A percentile compares a stretch with the other conserved stretches of the same genome.
phyloP scores from a whole-genome alignment of 345 rosid species.

The Capsella bursapastoris region DNA sequence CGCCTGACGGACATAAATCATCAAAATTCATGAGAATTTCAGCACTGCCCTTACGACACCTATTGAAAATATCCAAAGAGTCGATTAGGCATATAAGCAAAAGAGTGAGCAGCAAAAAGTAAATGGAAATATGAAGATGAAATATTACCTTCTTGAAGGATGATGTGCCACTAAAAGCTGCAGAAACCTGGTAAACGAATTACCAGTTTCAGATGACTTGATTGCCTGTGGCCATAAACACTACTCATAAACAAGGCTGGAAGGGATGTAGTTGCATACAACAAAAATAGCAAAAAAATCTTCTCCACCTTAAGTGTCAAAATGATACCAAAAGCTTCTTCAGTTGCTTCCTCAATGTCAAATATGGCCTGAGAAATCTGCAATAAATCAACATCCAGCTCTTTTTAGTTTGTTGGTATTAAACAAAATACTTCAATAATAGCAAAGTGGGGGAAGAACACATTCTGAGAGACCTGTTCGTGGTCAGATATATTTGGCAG shows the following conservation, averaged over 20 bases:
- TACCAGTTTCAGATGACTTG: conserved; percentile 67
- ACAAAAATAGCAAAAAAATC: not conserved
- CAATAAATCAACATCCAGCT: conserved; percentile 34
- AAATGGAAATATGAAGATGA: conserved; percentile 15
- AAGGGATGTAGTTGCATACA: conserved; percentile 11
- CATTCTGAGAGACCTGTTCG: conserved; percentile 63
- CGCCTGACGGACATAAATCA: conserved; percentile 66
- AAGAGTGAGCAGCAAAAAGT: conserved; percentile 27
- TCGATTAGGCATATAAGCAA: conserved; percentile 16
- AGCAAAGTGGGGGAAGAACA: conserved; percentile 17
- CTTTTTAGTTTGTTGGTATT: conserved; percentile 5
- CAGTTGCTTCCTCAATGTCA: conserved; percentile 95
- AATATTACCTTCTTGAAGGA: conserved; percentile 82
- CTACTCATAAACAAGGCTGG: conserved; percentile 25
- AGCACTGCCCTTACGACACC: conserved; percentile 98
- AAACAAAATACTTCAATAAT: conserved; percentile 11
- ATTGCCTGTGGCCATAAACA: conserved; percentile 64
- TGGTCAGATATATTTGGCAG: conserved; percentile 72
- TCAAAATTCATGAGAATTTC: conserved; percentile 83
- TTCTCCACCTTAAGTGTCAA: conserved; percentile 65
- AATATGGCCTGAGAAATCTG: conserved; percentile 84
- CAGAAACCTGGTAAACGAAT: conserved; percentile 76
- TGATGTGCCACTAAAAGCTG: conserved; percentile 93
- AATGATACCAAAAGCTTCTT: conserved; percentile 80
- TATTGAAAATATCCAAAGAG: conserved; percentile 45